These are phyloP conservation scores for Geotrichum siamense DNA, from an alignment of 1,139 yeast genomes.

Conservation along the genomic window DNA sequence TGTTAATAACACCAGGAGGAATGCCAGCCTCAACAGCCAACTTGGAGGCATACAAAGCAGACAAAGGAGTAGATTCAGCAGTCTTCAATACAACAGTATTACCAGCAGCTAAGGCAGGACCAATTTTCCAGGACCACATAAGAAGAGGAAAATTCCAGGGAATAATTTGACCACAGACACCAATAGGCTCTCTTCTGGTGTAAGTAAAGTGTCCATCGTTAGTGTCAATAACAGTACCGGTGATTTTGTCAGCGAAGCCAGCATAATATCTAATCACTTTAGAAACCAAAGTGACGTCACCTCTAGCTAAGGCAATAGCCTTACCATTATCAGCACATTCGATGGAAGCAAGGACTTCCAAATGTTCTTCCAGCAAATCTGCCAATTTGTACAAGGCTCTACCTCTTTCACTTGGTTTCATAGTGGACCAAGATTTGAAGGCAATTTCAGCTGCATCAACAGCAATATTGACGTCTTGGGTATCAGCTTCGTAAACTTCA, in stretches of 20 bases:
- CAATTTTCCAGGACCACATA: constrained; percentile 80
- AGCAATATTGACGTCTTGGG: constrained; percentile 66
- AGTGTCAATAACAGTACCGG: constrained; percentile 66
- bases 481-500: constrained; percentile 58
- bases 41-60: constrained; percentile 58
- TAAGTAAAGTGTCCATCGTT: constrained; percentile 59
- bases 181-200: constrained; percentile 75
- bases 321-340: constrained; percentile 65
- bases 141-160: constrained; percentile 86
- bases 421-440: constrained; percentile 44
- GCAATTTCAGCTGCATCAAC: constrained; percentile 68
- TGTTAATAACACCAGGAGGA: constrained; percentile 74
- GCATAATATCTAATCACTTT: constrained; percentile 60
- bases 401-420: constrained; percentile 45
- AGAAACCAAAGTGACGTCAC: constrained; percentile 51
- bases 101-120: constrained; percentile 78
- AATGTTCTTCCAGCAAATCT: constrained; percentile 45
- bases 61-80: constrained; percentile 75
- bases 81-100: constrained; percentile 72
- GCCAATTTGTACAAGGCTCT: constrained; percentile 46
- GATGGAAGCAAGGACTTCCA: constrained; percentile 46
- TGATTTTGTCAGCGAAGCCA: constrained; percentile 81
- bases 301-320: constrained; percentile 38
- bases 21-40: constrained; percentile 63
- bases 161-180: constrained; percentile 73